A percentile compares a stretch with the other conserved stretches of the same genome.
phyloP scores from a whole-genome alignment of 139 green algal genomes.

The Coccomyxa sp. region DNA sequence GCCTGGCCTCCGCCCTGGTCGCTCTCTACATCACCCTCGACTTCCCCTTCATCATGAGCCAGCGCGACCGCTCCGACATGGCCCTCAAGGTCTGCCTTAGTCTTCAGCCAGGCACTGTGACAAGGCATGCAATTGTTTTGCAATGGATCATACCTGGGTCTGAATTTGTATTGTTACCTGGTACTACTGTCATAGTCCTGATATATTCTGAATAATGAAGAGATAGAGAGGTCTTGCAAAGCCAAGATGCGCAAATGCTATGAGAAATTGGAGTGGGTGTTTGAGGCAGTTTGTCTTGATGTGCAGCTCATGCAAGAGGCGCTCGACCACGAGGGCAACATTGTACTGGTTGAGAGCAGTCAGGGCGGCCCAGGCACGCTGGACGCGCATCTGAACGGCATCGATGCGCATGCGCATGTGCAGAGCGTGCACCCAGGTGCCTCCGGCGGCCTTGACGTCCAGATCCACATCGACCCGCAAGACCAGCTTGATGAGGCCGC shows the following conservation, averaged over 20 bases:
- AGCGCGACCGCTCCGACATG: conserved; percentile 32
- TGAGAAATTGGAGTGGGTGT: no score
- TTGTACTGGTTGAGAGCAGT: background rate
- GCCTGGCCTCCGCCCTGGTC: conserved; percentile 23
- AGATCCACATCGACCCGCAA: background rate
- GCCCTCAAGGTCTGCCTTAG: conserved; percentile 11
- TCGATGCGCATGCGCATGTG: no score
- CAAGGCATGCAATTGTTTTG: no score
- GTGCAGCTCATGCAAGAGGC: background rate
- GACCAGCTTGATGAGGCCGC: background rate
- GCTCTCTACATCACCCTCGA: conserved; percentile 35
- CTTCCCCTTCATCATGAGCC: conserved; percentile 36
- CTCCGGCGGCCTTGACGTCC: background rate
- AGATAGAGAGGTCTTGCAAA: no score
- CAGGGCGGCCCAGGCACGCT: background rate
- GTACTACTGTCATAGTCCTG: no score
- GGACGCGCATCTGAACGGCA: background rate
- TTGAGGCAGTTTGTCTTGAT: background rate
- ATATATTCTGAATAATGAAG: no score
- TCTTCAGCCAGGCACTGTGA: no score
- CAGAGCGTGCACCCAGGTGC: background rate
- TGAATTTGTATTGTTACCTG: no score
- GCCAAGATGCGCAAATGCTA: no score
- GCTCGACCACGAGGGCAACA: background rate
- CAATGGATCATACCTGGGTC: no score